Conservation (phyloP, 1,284 basidiomycete genomes). For the Gymnopus androsaceus region DNA sequence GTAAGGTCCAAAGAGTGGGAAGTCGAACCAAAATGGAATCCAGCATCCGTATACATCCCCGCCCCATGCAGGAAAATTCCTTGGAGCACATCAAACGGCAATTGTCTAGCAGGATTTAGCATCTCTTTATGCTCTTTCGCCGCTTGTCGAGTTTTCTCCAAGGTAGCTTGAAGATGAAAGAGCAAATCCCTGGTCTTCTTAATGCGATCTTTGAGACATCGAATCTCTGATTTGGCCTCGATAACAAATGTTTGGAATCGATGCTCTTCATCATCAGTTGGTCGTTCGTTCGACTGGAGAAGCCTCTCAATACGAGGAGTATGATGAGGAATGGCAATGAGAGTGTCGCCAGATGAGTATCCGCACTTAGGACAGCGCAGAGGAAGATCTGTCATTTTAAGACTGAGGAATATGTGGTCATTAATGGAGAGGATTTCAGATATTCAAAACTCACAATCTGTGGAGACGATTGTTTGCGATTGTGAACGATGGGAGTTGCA, state of each 20-base stretch:
- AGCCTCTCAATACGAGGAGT: not conserved
- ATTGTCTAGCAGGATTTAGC: not conserved
- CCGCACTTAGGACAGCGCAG: not conserved
- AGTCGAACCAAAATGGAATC: too few relatives aligned
- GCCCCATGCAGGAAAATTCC: too few relatives aligned
- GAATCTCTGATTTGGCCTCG: not conserved
- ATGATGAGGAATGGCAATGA: not conserved
- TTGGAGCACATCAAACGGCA: slow-evolving; percentile 22
- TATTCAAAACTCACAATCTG: too few relatives aligned
- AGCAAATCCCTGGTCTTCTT: not conserved
- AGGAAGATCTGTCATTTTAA: too few relatives aligned
- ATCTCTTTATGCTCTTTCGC: not conserved
- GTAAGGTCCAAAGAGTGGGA: too few relatives aligned
- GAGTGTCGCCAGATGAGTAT: not conserved
- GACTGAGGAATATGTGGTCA: too few relatives aligned
- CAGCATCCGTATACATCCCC: too few relatives aligned
- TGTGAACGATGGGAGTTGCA: too few relatives aligned
- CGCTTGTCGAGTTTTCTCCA: not conserved
- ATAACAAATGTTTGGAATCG: not conserved
- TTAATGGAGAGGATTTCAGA: too few relatives aligned
- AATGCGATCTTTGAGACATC: not conserved
- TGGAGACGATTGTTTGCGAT: too few relatives aligned
- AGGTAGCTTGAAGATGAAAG: not conserved
- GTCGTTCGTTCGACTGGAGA: not conserved
- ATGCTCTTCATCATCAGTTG: not conserved